Percentiles rank a stretch among this genome's conserved stretches.
These are phyloP conservation scores for Scopulariopsis brevicaulis DNA, from an alignment of 2,329 filamentous ascomycete species.

Conservation along the genomic window DNA sequence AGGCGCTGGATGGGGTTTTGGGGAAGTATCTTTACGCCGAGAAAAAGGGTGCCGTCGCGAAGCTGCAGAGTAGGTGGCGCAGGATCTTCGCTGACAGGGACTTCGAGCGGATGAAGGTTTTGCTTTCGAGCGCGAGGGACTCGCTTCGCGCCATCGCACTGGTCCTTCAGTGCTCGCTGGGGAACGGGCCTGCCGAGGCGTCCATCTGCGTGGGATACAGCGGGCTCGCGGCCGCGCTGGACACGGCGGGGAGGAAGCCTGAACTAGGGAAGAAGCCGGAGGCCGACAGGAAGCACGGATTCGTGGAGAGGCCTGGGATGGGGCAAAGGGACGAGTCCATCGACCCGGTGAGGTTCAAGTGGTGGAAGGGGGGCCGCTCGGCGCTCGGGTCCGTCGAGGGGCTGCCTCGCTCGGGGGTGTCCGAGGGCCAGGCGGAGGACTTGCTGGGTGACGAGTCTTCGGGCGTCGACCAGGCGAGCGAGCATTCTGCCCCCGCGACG, in stretches of 20 bases:
- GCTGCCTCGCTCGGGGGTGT: neutral
- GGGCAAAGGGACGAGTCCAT: neutral
- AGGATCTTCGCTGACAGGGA: constrained; percentile 53
- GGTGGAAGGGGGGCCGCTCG: neutral
- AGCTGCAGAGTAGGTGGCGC: constrained; percentile 48
- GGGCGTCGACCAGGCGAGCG: neutral
- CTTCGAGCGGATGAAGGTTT: constrained; percentile 45
- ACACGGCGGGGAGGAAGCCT: constrained; percentile 14
- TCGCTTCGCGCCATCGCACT: constrained; percentile 51
- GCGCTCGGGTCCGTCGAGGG: neutral
- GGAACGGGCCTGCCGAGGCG: constrained; percentile 44
- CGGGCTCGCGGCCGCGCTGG: constrained; percentile 52
- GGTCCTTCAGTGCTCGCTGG: constrained; percentile 55
- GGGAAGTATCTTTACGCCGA: constrained; percentile 50
- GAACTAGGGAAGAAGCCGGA: too few species aligned
- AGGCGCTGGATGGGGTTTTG: constrained; percentile 51
- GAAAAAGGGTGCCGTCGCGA: constrained; percentile 47
- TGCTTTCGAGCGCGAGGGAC: constrained; percentile 46
- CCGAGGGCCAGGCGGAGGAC: neutral
- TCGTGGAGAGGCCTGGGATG: neutral
- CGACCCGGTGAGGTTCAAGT: neutral
- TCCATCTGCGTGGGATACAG: constrained; percentile 57
- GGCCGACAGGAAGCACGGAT: too few species aligned
- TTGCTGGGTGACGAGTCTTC: neutral
- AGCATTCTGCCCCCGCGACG: neutral